Percentiles rank a stretch among this genome's conserved stretches.
Evolutionary conservation across 2,329 filamentous ascomycete species (phyloP).

Genomic region (Ophiognomonia clavigignenti-juglandacearum): DNA sequence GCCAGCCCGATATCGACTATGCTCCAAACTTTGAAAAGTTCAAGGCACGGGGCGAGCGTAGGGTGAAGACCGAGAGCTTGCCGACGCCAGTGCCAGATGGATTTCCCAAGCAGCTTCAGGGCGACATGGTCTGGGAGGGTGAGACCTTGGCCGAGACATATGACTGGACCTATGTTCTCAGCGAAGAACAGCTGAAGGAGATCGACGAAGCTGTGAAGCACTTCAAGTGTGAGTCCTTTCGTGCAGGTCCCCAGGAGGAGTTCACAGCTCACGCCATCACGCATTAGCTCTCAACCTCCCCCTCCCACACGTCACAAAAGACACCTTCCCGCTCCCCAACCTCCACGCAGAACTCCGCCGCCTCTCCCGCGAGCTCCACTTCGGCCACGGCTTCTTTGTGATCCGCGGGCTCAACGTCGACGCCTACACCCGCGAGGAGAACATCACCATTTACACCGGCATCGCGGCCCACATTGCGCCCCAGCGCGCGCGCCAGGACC

Average conservation of each 20-base stretch:
- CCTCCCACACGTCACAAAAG: conserved; percentile 38
- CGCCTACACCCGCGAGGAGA: conserved; percentile 49
- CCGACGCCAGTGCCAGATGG: conserved; percentile 39
- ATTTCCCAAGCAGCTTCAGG: conserved; percentile 44
- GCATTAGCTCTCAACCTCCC: conserved; percentile 31
- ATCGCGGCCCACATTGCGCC: conserved; percentile 54
- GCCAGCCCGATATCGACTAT: conserved; percentile 57
- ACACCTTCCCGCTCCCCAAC: conserved; percentile 51
- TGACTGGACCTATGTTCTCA: conserved; percentile 50
- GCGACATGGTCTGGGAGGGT: conserved; percentile 54
- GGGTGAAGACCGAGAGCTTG: conserved; percentile 35
- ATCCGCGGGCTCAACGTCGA: conserved; percentile 52
- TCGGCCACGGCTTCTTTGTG: conserved; percentile 57
- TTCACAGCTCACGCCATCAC: conserved; percentile 15
- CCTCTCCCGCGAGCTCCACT: conserved; percentile 50
- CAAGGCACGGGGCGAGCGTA: conserved; percentile 40
- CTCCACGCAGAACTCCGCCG: conserved; percentile 45
- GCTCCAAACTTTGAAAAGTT: conserved; percentile 50
- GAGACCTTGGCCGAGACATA: conserved; percentile 40
- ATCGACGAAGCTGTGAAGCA: conserved; percentile 36
- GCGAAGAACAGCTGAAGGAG: conserved; percentile 41
- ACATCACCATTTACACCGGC: conserved; percentile 55
- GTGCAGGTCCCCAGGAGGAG: too few relatives aligned
- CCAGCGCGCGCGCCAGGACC: conserved; percentile 48
- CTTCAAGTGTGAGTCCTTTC: conserved; percentile 36